Evolutionary conservation across 805 yeast species (phyloP).

Genomic region (Wickerhamiella sorbophila): DNA sequence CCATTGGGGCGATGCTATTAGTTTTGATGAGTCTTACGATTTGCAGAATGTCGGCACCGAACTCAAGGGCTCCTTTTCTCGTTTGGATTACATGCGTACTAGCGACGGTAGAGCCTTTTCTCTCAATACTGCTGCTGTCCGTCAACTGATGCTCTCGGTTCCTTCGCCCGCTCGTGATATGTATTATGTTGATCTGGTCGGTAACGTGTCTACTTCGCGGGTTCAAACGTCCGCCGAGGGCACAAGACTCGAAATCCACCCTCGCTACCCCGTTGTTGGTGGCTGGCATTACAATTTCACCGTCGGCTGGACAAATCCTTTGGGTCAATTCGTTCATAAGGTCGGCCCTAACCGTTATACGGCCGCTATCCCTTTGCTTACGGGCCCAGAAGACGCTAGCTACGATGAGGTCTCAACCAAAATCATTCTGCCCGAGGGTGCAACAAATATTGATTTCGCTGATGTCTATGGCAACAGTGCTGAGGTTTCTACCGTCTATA

Average conservation of each 20-base stretch:
- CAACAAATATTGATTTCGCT: constrained; percentile 40
- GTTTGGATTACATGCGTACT: constrained; percentile 57
- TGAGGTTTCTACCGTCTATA: constrained; percentile 22
- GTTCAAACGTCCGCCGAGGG: constrained; percentile 15
- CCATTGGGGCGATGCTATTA: constrained; percentile 57
- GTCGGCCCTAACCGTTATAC: constrained; percentile 38
- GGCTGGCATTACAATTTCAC: constrained; percentile 95
- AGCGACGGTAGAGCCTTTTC: constrained; percentile 23
- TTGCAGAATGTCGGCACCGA: constrained; percentile 61
- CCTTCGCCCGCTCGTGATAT: constrained; percentile 43
- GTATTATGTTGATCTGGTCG: constrained; percentile 80
- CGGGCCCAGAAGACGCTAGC: constrained; percentile 54
- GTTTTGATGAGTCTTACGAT: constrained; percentile 79
- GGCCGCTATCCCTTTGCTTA: constrained; percentile 54
- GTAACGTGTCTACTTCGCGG: constrained; percentile 71
- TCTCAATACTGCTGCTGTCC: constrained; percentile 44
- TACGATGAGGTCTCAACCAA: constrained; percentile 48
- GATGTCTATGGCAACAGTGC: constrained; percentile 35
- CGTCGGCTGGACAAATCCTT: constrained; percentile 71
- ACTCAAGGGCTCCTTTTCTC: constrained; percentile 46
- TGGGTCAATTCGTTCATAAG: constrained; percentile 38
- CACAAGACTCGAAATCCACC: constrained; percentile 45
- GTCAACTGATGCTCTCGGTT: constrained; percentile 44
- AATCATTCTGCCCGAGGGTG: constrained; percentile 78
- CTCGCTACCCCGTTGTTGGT: constrained; percentile 91